A percentile compares a stretch with the other conserved stretches of the same genome.
Conservation (phyloP, 2,329 filamentous ascomycete species). For the Ampelomyces quisqualis region DNA sequence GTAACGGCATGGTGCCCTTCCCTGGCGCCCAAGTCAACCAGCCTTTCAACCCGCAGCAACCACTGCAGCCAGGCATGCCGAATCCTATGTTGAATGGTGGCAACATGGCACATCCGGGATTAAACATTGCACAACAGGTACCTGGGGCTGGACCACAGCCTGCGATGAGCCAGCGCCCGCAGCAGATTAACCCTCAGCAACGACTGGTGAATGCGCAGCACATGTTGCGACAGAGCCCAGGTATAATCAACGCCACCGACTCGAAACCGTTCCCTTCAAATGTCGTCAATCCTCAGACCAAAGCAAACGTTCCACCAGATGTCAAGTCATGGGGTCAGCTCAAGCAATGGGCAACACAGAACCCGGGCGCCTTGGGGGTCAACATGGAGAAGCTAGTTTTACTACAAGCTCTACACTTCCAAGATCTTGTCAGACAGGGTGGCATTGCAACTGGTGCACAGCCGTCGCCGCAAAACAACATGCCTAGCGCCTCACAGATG, state of each 20-base stretch:
- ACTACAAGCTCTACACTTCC: constrained; percentile 48
- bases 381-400: constrained; percentile 37
- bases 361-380: constrained; percentile 37
- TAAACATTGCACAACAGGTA: constrained; percentile 32
- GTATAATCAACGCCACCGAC: constrained; percentile 38
- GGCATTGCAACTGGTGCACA: constrained; percentile 17
- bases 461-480: constrained; percentile 23
- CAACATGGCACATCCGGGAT: constrained; percentile 28
- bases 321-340: constrained; percentile 59
- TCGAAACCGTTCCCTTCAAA: constrained; percentile 33
- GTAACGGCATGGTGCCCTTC: constrained; percentile 23
- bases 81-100: constrained; percentile 32
- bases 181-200: constrained; percentile 28
- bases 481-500: constrained; percentile 43
- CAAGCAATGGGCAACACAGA: constrained; percentile 55
- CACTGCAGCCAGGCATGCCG: constrained; percentile 19
- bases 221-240: constrained; percentile 36
- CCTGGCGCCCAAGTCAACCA: constrained; percentile 19
- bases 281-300: constrained; percentile 26
- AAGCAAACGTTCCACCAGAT: constrained; percentile 48
- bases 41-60: constrained; percentile 19
- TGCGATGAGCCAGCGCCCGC: constrained; percentile 29
- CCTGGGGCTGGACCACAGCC: constrained; percentile 28
- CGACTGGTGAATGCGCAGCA: constrained; percentile 28
- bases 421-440: constrained; percentile 38